A percentile compares a stretch with the other conserved stretches of the same genome.
Evolutionary conservation across 257 asterid species (phyloP).

Genomic region (Nicotiana undulata): DNA sequence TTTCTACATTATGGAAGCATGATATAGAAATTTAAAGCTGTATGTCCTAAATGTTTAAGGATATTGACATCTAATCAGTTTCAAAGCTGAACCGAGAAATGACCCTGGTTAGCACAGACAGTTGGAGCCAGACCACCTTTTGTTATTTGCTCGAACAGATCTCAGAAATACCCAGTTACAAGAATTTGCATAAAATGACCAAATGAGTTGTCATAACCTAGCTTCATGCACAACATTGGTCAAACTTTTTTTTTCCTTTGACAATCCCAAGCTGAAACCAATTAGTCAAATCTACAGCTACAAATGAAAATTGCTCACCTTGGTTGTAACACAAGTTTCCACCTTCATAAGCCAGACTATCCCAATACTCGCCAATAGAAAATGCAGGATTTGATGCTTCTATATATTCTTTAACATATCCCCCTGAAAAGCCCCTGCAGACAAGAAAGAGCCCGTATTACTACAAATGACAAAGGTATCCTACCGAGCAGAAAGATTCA

Average conservation of each 20-base stretch:
- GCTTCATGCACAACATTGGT: neutral
- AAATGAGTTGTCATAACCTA: neutral
- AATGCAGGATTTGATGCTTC: slow-evolving; percentile 52
- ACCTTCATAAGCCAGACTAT: slow-evolving; percentile 48
- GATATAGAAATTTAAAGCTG: neutral
- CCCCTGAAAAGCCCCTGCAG: slow-evolving; percentile 50
- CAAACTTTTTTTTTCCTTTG: neutral
- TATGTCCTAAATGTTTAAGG: neutral
- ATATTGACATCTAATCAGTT: neutral
- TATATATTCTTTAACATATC: slow-evolving; percentile 43
- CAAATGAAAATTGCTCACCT: slow-evolving; percentile 17
- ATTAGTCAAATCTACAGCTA: neutral
- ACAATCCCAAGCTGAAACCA: neutral
- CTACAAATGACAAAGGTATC: neutral
- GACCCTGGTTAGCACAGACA: neutral
- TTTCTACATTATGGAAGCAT: neutral
- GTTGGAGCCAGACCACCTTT: neutral
- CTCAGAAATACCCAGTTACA: neutral
- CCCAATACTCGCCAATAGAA: slow-evolving; percentile 60
- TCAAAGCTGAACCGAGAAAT: neutral
- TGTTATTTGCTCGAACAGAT: neutral
- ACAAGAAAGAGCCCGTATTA: neutral
- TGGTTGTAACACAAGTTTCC: slow-evolving; percentile 50
- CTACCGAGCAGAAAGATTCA: neutral
- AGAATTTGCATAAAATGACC: neutral